These are phyloP conservation scores for Papilionanthe hybrid DNA, from an alignment of 116 monocot species.

Conservation along the genomic window DNA sequence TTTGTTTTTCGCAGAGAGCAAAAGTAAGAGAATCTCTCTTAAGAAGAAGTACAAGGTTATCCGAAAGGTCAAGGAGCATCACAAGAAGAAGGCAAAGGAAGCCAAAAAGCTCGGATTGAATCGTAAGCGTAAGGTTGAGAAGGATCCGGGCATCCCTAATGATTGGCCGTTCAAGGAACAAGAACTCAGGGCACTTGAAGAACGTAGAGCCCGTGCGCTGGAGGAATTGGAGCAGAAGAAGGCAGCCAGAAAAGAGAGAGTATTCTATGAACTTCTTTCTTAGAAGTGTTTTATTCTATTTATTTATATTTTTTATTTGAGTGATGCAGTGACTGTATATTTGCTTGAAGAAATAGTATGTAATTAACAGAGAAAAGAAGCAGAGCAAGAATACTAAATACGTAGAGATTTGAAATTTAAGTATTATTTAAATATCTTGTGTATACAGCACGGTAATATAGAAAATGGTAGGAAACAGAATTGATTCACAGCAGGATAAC, in stretches of 20 bases:
- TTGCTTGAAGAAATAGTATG: too few relatives aligned
- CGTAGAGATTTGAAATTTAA: too few relatives aligned
- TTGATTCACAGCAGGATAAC: too few relatives aligned
- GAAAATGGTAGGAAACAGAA: too few relatives aligned
- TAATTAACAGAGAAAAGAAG: too few relatives aligned
- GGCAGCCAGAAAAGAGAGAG: conserved; percentile 89
- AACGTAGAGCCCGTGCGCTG: conserved; percentile 52
- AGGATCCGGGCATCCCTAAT: conserved; percentile 96
- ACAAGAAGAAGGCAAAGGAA: conserved; percentile 95
- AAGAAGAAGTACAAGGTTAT: conserved; percentile 87
- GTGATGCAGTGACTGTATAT: too few relatives aligned
- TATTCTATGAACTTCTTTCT: conserved; percentile 9
- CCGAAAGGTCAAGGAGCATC: conserved; percentile 87
- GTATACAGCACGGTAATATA: too few relatives aligned
- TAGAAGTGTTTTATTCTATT: neutral
- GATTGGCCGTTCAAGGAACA: conserved; percentile 99
- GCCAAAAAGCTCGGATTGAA: conserved; percentile 80
- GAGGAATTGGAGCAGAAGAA: conserved; percentile 92
- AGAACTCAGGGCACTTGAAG: conserved; percentile 82
- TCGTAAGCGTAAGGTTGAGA: conserved; percentile 74
- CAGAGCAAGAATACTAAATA: too few relatives aligned
- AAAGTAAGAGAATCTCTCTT: conserved; percentile 87
- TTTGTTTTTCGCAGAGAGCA: conserved; percentile 56
- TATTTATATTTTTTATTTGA: neutral
- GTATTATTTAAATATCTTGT: too few relatives aligned